Conservation (phyloP, 495 filamentous ascomycete genomes). For the Polyplosphaeria fusca region DNA sequence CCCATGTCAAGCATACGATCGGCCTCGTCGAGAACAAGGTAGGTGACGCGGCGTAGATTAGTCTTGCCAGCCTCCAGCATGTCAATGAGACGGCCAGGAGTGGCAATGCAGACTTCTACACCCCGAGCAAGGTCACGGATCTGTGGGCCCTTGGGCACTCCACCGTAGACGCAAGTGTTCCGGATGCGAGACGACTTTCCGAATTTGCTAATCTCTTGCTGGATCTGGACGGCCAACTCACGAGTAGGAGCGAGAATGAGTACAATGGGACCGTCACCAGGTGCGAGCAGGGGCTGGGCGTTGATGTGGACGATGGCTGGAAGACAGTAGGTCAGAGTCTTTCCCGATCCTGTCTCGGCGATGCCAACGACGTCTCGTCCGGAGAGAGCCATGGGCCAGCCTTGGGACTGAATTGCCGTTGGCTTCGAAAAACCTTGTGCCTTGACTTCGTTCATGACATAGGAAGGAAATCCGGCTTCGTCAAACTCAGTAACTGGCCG, state of each 20-base stretch:
- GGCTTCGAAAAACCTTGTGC: constrained; percentile 89
- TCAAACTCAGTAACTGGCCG: constrained; percentile 95
- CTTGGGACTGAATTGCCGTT: constrained; percentile 95
- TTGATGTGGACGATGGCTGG: constrained; percentile 99
- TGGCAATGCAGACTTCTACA: constrained; percentile 91
- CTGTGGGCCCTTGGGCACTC: constrained; percentile 94
- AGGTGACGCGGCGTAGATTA: constrained; percentile 95
- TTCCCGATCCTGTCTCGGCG: constrained; percentile 98
- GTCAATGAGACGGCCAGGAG: constrained; percentile 94
- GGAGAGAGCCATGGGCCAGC: constrained; percentile 98
- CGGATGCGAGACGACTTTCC: constrained; percentile 96
- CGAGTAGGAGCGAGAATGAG: constrained; percentile 92
- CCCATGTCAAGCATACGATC: constrained; percentile 92
- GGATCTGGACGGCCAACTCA: constrained; percentile 97
- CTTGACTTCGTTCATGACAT: constrained; percentile 98
- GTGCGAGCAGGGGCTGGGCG: constrained; percentile 94
- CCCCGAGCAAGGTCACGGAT: constrained; percentile 88
- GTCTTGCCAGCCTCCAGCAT: constrained; percentile 98
- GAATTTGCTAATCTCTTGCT: constrained; percentile 91
- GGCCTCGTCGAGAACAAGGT: constrained; percentile 85
- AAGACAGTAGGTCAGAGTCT: constrained; percentile 97
- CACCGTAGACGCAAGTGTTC: constrained; percentile 98
- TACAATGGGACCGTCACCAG: constrained; percentile 95
- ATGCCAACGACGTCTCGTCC: constrained; percentile 99
- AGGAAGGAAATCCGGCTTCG: constrained; percentile 92